Base-by-base conservation (phyloP, 1,284 basidiomycete species). In the Ganoderma resinaceum region DNA sequence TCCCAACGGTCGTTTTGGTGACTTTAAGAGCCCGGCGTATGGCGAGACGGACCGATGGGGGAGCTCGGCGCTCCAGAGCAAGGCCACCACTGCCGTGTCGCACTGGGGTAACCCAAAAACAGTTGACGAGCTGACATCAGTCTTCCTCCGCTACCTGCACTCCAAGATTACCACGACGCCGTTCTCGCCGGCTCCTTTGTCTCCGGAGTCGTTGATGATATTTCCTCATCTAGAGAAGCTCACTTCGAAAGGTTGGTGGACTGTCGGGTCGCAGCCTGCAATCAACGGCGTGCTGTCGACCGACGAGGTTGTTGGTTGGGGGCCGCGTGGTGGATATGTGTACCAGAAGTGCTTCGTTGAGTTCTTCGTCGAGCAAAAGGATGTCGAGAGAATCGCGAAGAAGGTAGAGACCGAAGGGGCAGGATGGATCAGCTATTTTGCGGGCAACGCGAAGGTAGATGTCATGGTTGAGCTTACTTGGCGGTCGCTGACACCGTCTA, bases 341-440 rank as follows among this genome's bases (percentile, higher is more conserved):
- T 99, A 95, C 81, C 98, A 99, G 80, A 99, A 99, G 81, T 89
- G 93, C 4, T 99, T 99, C 78, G 96, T 99, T 7, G 97, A 99
- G 81, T 97, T 99, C 79, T 99, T 99, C 78, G 93, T 93, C 49
- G 85, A 87, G 60, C 76, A 82, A 68, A 79, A 84, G 23, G 90
- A 93, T 71, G 88, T 98, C 29, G 83, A 90, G 46, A 77, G 75
- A 66, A 85, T 98, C 46, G 88, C 91, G 77, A 77, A 82, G 68
- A 87, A 83, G 72, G 86, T 95, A 1, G 77, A 83, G 52, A 82
- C 83, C 66, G 80, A 84, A 18, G 90, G 89, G 0, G 78, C 85
- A 31, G 91, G 90, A 20, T 89, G 86, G 85, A 87, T 98, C 55
- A 92, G 94, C 76, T 96, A 91, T 79, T 96, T 96, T 79, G 96